Percentiles rank a stretch among this genome's conserved stretches.
phyloP scores from a whole-genome alignment of 2,329 filamentous ascomycete genomes.

The Alternaria sp. region DNA sequence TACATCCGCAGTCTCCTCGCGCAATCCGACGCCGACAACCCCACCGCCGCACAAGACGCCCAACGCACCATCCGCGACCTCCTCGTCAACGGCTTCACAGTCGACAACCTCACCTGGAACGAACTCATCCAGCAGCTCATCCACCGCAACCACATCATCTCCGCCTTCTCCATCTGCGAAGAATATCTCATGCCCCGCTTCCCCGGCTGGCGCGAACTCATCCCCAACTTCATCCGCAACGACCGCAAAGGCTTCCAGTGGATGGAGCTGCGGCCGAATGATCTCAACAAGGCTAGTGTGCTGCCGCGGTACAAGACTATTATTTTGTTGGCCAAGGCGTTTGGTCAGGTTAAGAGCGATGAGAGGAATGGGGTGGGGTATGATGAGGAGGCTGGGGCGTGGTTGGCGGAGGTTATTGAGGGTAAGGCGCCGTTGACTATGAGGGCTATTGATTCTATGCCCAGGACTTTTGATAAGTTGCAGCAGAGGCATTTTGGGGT shows the following conservation, averaged over 20 bases:
- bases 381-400: constrained; percentile 23
- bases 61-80: constrained; percentile 59
- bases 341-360: constrained; percentile 42
- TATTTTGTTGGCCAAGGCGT: constrained; percentile 49
- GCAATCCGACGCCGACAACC: constrained; percentile 38
- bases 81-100: constrained; percentile 69
- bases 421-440: constrained; percentile 48
- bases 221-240: constrained; percentile 30
- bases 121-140: constrained; percentile 73
- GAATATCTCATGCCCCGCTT: constrained; percentile 77
- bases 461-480: constrained; percentile 41
- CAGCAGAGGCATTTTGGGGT: constrained; percentile 35
- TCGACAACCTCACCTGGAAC: constrained; percentile 84
- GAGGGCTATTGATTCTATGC: constrained; percentile 54
- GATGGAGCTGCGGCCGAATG: constrained; percentile 38
- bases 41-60: constrained; percentile 36
- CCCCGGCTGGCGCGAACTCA: constrained; percentile 68
- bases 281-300: constrained; percentile 31
- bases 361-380: constrained; percentile 42
- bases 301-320: constrained; percentile 54
- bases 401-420: constrained; percentile 39
- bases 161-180: constrained; percentile 79
- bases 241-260: constrained; percentile 30
- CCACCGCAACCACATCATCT: constrained; percentile 61
- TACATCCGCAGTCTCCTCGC: constrained; percentile 63